Evolutionary conservation across 805 yeast genomes (phyloP), one percentile per base, ranked within the genome.

Genomic region (Myxozyma lipomycoides): DNA sequence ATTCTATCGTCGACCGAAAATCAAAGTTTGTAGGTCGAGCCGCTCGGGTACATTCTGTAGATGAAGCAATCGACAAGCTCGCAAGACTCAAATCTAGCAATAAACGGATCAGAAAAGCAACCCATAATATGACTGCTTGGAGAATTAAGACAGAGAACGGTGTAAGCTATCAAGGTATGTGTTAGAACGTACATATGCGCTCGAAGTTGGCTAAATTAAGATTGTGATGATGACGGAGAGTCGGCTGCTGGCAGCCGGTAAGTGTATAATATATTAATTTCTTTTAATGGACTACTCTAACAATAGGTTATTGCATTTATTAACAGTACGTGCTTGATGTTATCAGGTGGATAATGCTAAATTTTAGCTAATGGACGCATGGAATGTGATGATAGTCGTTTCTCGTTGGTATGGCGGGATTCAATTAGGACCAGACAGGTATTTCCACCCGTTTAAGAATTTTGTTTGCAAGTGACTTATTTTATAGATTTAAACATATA

Each of bases 171-270:
- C 93, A 86, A 61, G 61, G 62, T 60, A 23, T 12, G 57, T 34
- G 6, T n/a, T n/a, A n/a, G 26, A 10, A 9, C 21, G 12, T 18
- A 9, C 17, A 30, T 9, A 3, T 22, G 22, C 17, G 12, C 15
- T 9, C n/a, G 38, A 3, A 28, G 15, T 4, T 10, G 36, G 36
- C 10, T 40, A 21, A 17, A 7, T 21, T n/a, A 28, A 56, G 97
- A 93, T 61, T 89, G 86, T 61, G 97, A 93, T 63, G 98, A 93
- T 66, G 98, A 91, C 64, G 98, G 98, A 2, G 98, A 93, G 64
- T 77, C 95, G 0, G 98, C 98, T 0, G 96, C 98, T 0, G 98
- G 98, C 68, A 90, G 58, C 79, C 86, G 34, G 77, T 80, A 58
- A 45, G 78, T 69, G 49, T 51, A 10, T 26, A 3, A n/a, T 9